Percentiles rank a stretch among this genome's conserved stretches.
Conservation (phyloP, 1,284 basidiomycete species). For the Trichosporon inkin region DNA sequence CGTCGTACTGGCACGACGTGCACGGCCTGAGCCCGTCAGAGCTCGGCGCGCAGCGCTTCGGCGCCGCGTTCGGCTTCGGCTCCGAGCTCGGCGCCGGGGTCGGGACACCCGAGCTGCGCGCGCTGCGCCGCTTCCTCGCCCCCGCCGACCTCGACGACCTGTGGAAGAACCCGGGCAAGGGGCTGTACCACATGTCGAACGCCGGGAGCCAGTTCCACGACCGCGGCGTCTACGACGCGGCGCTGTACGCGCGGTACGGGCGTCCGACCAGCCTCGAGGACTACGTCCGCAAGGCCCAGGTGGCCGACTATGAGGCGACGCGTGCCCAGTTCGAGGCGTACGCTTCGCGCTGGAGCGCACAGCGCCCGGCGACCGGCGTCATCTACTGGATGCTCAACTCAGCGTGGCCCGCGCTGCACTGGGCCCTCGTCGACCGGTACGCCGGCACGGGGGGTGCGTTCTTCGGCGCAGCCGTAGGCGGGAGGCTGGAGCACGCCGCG, state of each 20-base stretch:
- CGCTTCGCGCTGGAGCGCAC: not conserved
- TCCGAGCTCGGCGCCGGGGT: not conserved
- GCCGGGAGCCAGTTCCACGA: not conserved
- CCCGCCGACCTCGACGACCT: not conserved
- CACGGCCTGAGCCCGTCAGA: not conserved
- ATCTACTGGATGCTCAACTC: constrained; percentile 8
- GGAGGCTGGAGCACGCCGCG: not conserved
- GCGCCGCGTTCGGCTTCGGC: not conserved
- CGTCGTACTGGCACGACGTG: not conserved
- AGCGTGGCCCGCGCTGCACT: not conserved
- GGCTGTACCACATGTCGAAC: constrained; percentile 7
- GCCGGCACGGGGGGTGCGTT: not conserved
- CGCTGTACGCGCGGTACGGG: not conserved
- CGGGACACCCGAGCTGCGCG: not conserved
- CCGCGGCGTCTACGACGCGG: not conserved
- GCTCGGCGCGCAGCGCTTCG: not conserved
- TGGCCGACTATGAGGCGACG: not conserved
- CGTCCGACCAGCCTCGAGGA: not conserved
- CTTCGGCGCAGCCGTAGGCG: not conserved
- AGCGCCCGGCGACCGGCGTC: not conserved
- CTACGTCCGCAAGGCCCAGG: not conserved
- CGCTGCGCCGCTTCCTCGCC: not conserved
- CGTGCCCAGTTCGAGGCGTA: not conserved
- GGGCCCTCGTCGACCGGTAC: not conserved
- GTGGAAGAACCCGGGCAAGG: not conserved